Evolutionary conservation across 2,329 filamentous ascomycete genomes (phyloP), one percentile per base, ranked within the genome.

Genomic region (Aspergillus fijiensis): DNA sequence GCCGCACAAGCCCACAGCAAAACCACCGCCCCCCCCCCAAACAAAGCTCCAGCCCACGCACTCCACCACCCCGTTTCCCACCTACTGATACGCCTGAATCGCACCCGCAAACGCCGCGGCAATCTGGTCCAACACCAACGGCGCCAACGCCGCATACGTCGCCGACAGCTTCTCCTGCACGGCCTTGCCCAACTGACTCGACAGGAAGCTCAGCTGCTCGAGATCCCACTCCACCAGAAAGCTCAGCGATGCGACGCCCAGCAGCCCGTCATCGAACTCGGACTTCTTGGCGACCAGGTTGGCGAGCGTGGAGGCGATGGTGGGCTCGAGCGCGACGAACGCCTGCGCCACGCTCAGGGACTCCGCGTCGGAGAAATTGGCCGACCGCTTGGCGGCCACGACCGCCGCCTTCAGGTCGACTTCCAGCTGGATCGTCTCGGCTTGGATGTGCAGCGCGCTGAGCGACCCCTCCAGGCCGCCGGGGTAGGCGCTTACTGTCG

Each of bases 241-340:
- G 0, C 58, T 49, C 49, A 69, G n/a, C 19, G 64, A 65, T 1
- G 60, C 58, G 2, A 68, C 54, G 0, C 64, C 65, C 27, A 68
- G 31, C 47, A 67, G 23, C 2, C 64, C 65, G 2, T 33, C 65
- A 19, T 64, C 55, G n/a, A 68, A 66, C 39, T 63, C 55, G 0
- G 56, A 31, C n/a, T 66, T 66, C 55, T 65, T 65, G 10, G 33
- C 7, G 12, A 68, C 59, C 47, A 68, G 59, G 7, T 62, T 66
- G 39, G 62, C 60, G 5, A 67, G 60, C 1, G 64, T 62, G 1
- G 61, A 63, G 25, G 56, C 58, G 63, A 68, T 64, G 25, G 63
- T 57, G 1, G 66, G 66, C 54, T 66, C 35, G 14, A 67, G 51
- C 1, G 60, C 57, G 11, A 68, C 23, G 14, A 68, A 63, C 1